Percentiles rank a stretch among this genome's conserved stretches.
Conservation (phyloP, 495 filamentous ascomycete genomes). For the Penicillium desertorum region DNA sequence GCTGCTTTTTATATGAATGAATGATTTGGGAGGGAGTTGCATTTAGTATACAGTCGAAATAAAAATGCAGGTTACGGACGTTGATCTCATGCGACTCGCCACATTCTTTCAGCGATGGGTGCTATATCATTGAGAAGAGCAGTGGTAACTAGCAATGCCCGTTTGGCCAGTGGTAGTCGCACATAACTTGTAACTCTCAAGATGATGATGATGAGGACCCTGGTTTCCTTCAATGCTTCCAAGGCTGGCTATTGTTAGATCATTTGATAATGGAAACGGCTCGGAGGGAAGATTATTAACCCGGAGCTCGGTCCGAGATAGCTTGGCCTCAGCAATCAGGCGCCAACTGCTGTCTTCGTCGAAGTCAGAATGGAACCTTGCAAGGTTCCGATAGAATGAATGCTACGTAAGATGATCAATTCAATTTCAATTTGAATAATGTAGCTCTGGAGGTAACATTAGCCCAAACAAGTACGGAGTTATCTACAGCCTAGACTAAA, state of each 20-base stretch:
- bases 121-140: background rate
- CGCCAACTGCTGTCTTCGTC: conserved; percentile 1
- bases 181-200: background rate
- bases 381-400: background rate
- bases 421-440: conserved; percentile 7
- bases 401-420: conserved; percentile 5
- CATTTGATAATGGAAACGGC: background rate
- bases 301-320: background rate
- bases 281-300: background rate
- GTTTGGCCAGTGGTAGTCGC: background rate
- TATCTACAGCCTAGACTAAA: background rate
- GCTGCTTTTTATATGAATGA: no score
- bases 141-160: background rate
- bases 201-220: background rate
- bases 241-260: background rate
- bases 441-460: background rate
- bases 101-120: background rate
- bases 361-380: background rate
- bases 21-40: no score
- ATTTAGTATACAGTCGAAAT: no score
- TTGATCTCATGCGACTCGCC: background rate
- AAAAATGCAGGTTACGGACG: background rate
- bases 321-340: background rate
- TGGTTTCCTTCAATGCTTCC: no score
- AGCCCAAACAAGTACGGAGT: background rate